phyloP scores from a whole-genome alignment of 2,329 filamentous ascomycete species.

The Coleophoma crateriformis region DNA sequence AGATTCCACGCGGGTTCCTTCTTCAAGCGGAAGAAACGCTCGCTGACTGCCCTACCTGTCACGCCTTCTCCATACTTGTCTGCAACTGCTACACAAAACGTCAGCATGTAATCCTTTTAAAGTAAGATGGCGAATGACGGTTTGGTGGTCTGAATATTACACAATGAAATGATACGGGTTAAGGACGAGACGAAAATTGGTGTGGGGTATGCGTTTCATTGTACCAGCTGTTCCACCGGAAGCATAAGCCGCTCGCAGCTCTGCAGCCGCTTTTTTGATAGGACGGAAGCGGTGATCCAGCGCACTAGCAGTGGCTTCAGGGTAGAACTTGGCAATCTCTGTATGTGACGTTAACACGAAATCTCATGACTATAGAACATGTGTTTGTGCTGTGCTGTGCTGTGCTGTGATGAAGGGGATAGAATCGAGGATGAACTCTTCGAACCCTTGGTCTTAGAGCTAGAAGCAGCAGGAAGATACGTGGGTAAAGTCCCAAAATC shows the following conservation, averaged over 20 bases:
- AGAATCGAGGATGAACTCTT: not conserved
- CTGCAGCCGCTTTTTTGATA: constrained; percentile 20
- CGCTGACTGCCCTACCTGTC: constrained; percentile 22
- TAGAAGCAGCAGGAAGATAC: constrained; percentile 2
- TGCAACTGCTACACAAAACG: constrained; percentile 19
- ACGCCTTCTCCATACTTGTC: constrained; percentile 17
- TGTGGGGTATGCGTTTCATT: not conserved
- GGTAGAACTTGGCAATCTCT: constrained; percentile 17
- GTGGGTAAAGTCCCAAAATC: constrained; percentile 5
- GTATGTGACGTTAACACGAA: constrained; percentile 10
- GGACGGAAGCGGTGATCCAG: constrained; percentile 23
- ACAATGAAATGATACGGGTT: constrained; percentile 1
- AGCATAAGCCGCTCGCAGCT: constrained; percentile 8
- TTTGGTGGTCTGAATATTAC: constrained; percentile 10
- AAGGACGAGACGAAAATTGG: no score
- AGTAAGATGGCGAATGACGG: constrained; percentile 5
- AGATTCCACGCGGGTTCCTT: constrained; percentile 17
- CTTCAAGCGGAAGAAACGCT: constrained; percentile 19
- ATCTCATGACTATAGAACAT: not conserved
- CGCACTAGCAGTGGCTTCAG: constrained; percentile 13
- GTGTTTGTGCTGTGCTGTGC: constrained; percentile 5
- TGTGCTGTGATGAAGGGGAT: not conserved
- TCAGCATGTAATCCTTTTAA: constrained; percentile 16
- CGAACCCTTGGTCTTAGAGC: not conserved
- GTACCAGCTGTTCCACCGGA: constrained; percentile 9